Evolutionary conservation across 176 grass and related monocot species (phyloP).

Genomic region (Elymus sibiricus): DNA sequence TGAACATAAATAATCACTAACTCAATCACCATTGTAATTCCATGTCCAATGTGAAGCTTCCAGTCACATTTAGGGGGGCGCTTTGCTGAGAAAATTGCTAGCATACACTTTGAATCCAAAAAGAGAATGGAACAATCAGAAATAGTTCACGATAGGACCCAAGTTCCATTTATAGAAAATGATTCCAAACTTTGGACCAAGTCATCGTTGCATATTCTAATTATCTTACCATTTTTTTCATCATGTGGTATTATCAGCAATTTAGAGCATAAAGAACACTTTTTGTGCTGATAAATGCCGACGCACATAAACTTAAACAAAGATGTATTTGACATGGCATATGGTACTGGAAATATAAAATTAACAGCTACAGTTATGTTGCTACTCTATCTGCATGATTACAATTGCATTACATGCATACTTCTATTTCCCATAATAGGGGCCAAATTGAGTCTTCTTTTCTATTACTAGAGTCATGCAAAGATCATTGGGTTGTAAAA

Average conservation of each 20-base stretch:
- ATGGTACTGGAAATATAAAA: neutral
- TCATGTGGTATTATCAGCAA: neutral
- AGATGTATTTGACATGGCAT: neutral
- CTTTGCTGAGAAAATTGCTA: too few relatives aligned
- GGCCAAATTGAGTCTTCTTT: neutral
- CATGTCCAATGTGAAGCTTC: too few relatives aligned
- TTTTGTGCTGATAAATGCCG: neutral
- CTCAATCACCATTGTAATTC: too few relatives aligned
- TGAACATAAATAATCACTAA: too few relatives aligned
- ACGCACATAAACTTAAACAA: neutral
- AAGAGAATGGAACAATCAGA: too few relatives aligned
- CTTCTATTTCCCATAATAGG: neutral
- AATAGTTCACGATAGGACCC: too few relatives aligned
- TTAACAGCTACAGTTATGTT: neutral
- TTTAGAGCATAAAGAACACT: neutral
- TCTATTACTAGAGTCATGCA: neutral
- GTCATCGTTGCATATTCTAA: too few relatives aligned
- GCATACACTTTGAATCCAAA: too few relatives aligned
- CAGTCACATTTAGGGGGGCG: too few relatives aligned
- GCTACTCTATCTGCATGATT: neutral
- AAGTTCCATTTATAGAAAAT: too few relatives aligned
- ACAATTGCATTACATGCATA: neutral
- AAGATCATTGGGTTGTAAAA: neutral
- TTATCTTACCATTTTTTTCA: too few relatives aligned
- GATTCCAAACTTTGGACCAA: too few relatives aligned